phyloP scores from a whole-genome alignment of 164 flowering plant genomes.

The Dillenia turbinata region DNA sequence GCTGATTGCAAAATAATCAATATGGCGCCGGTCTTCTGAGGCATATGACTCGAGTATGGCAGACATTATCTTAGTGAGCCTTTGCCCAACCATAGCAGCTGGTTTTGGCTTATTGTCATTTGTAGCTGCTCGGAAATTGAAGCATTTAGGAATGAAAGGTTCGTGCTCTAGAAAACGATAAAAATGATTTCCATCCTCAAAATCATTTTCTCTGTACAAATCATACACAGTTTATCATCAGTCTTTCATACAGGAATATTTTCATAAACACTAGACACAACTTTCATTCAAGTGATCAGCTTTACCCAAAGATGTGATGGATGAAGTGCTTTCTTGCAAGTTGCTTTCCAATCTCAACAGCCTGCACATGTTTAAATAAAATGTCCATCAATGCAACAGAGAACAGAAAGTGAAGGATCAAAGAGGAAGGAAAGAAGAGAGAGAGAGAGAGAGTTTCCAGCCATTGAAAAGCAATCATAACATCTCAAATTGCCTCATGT shows the following conservation, averaged over 20 bases:
- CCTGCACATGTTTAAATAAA: constrained; percentile 36
- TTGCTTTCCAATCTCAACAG: constrained; percentile 66
- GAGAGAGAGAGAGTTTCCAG: no score
- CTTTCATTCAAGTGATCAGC: neutral
- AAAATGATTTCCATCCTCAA: constrained; percentile 79
- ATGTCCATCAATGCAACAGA: no score
- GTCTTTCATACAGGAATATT: no score
- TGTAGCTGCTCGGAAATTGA: constrained; percentile 60
- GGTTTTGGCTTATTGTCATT: constrained; percentile 70
- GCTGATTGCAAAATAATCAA: constrained; percentile 66
- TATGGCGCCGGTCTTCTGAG: constrained; percentile 66
- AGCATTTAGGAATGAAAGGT: constrained; percentile 64
- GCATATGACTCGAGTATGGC: constrained; percentile 88
- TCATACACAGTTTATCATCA: neutral
- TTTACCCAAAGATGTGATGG: constrained; percentile 81
- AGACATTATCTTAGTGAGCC: constrained; percentile 70
- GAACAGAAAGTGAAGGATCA: no score
- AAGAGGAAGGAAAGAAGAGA: no score
- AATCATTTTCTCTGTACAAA: constrained; percentile 61
- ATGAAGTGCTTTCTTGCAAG: constrained; percentile 78
- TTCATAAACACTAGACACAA: neutral
- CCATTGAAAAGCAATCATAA: no score
- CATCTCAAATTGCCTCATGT: no score
- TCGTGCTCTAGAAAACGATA: constrained; percentile 95
- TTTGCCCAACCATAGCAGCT: constrained; percentile 44